Evolutionary conservation across 2,329 filamentous ascomycete species (phyloP), one percentile per base, ranked within the genome.

Genomic region (Orbilia ellipsospora): DNA sequence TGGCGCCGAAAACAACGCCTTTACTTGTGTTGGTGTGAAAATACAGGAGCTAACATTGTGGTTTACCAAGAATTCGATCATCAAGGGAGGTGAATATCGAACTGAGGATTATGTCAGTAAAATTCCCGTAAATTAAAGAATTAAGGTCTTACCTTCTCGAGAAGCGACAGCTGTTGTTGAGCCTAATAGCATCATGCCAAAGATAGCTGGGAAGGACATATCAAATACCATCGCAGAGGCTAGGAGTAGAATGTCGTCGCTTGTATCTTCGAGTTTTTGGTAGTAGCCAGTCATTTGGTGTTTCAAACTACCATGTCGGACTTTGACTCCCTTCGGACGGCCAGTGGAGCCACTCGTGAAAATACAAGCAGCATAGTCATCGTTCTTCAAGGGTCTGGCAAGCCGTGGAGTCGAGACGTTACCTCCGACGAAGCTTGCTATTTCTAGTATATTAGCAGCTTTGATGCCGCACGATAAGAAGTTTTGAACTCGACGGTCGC

Each of bases 1-100:
- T 16, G 36, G 10, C 20, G 62, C 62, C 31, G 62, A 56, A 6
- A 66, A 52, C 62, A 66, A 57, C 6, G 62, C 62, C 26, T 66
- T 66, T 18, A 66, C 18, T 31, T 66, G 62, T 48, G 62, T 66
- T 16, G 62, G 62, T 4, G 62, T 66, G 40, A 48, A 66, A 20
- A 66, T 66, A 16, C 62, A 66, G 0, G 62, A 56, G 40, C 51
- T 66, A 12, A 66, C 36, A 2, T 57, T 48, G 31, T 66, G 36
- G 2, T 66, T 40, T n/a, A 66, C 20, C 1, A 66, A 16, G 16
- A 66, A 57, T n/a, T 66, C 62, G 31, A 57, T 23, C 62, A 66
- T 66, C 40, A 66, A 57, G 2, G 62, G 62, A 36, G 62, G 62
- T n/a, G 62, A 66, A 57, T 57, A 66, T 66, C 62, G 62, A 31